A percentile compares a stretch with the other conserved stretches of the same genome.
phyloP scores from a whole-genome alignment of 345 rosid genomes.

The Salix koriyanagi region DNA sequence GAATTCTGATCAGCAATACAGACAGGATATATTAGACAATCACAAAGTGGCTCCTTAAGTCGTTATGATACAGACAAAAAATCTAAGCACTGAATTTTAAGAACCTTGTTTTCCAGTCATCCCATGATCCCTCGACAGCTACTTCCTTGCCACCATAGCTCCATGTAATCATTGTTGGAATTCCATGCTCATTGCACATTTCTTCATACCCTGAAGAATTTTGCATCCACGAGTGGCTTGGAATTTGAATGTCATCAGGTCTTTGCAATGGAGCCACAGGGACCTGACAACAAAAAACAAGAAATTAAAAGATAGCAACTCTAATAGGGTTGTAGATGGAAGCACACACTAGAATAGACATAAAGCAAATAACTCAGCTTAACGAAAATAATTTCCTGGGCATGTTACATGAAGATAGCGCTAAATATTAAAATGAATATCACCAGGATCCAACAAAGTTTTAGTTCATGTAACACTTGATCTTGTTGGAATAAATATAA shows the following conservation, averaged over 20 bases:
- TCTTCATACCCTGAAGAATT: conserved; percentile 52
- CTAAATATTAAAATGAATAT: not conserved
- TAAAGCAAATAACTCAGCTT: not conserved
- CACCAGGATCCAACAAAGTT: not conserved
- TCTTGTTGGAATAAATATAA: not conserved
- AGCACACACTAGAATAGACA: not conserved
- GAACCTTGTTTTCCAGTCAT: conserved; percentile 80
- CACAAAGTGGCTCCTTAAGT: not conserved
- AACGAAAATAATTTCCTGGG: not conserved
- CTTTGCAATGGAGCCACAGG: conserved; percentile 86
- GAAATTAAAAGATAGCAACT: not conserved
- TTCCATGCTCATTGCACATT: conserved; percentile 55
- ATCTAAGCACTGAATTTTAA: not conserved
- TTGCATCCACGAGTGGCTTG: conserved; percentile 59
- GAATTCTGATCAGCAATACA: conserved; percentile 56
- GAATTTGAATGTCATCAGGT: conserved; percentile 78
- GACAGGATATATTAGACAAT: conserved; percentile 4
- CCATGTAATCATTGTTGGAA: conserved; percentile 96
- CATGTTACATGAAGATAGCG: not conserved
- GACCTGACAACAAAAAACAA: conserved; percentile 38
- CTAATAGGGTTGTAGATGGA: not conserved
- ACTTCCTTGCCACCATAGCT: conserved; percentile 77
- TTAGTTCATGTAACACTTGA: not conserved
- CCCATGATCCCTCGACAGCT: conserved; percentile 97
- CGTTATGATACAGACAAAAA: not conserved